Base-by-base conservation (phyloP, 139 green algal genomes). In the Zygnema cylindricum region DNA sequence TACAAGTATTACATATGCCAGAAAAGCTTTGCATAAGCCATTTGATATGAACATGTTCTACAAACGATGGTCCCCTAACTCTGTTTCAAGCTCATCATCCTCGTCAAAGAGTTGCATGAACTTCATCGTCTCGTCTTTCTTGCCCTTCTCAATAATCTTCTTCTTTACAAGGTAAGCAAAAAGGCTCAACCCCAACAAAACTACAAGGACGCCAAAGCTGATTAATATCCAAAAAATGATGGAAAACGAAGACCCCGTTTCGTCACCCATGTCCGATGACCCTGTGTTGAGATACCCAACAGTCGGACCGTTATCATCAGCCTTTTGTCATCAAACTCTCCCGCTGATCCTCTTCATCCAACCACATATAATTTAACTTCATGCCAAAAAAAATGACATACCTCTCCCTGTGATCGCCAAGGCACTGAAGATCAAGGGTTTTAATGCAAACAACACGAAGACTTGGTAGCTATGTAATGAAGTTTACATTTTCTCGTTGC, bases 41-140 rank as follows among this genome's bases (percentile, higher is more conserved):
- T 16, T 16, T 25, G 49, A 63, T 25, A 25, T 7, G 49, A 63
- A 7, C 49, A 7, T 25, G 7, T 63, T 63, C 49, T 63, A 63
- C 49, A 63, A 16, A 16, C 49, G 49, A 16, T 63, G 49, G 49
- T 63, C 49, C 7, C 49, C 49, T 63, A 63, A 63, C 49, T 63
- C 49, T 16, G 49, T 16, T 63, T 63, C 49, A 63, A 76, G 38
- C 22, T 85, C 78, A 32, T 85, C 78, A 38, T 85, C 78, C 78
- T 71, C 78, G 23, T 85, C 78, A 77, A 85, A 85, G 35, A 85
- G 69, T 63, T 85, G 49, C 78, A 85, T 85, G 11, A 85, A 85
- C 78, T 85, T 85, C 21, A 30, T 54, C 7, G 35, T 85, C 49
- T 85, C 78, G 41, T 38, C 41, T 16, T 16, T 63, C 49, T 63